Base-by-base conservation (phyloP, 768 basidiomycete species). In the Sporobolomyces roseus region DNA sequence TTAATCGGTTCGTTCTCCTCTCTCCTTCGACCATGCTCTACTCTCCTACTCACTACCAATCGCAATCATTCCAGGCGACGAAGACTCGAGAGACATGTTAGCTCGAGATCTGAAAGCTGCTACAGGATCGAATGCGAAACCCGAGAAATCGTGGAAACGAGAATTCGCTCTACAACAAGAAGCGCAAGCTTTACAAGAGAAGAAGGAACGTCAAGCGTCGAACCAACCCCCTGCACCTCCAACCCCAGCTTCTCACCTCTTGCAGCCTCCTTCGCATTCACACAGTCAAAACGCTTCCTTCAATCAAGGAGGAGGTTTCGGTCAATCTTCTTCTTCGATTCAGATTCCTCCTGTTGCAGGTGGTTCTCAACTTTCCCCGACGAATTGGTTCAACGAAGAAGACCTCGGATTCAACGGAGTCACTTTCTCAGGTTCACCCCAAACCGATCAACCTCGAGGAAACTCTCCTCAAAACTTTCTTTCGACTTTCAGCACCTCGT, bases 81-180 rank as follows among this genome's bases (percentile, higher is more conserved):
- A 60, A 21, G 74, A 75, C 9, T 73, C 75, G 17, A 65, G 75
- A 25, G 74, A 93, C 74, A 80, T 87, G 0, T 81, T 92, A 4
- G 90, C 91, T 3, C 84, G 83, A 63, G 89, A 91, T 73, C 90
- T 93, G 67, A 84, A 90, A 63, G 83, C 66, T 4, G 74, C 68
- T 0, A 58, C 61, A 23, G 56, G 23, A 16, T 33, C 61, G 43
- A 48, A 55, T 0, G 16, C 36, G 38, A 68, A 71, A 48, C 54
- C 66, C 25, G 65, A 62, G 14, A 65, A 68, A 41, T 65, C 63
- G 2, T 72, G 71, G 71, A 68, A 68, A 38, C 52, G 59, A 21
- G 68, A 69, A 38, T 69, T 54, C 33, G 58, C 33, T 23, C 45
- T 60, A 25, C 25, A 36, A 2, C 61, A 59, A 25, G 56, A 64